Conservation (phyloP, 768 basidiomycete genomes). For the Collybiopsis luxurians region DNA sequence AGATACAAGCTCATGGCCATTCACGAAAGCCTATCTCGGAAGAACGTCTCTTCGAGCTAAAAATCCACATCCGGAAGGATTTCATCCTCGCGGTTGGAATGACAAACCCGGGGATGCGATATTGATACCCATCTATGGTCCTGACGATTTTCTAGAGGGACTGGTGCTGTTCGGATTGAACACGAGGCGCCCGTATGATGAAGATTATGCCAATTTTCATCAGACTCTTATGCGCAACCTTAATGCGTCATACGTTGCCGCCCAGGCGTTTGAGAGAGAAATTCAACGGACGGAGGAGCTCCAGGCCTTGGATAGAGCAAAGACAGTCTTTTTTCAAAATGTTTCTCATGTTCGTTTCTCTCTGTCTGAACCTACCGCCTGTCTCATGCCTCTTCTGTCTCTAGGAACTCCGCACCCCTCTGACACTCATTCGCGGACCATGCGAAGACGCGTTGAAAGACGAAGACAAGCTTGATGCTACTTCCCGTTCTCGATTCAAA, state of each 20-base stretch:
- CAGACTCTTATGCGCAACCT: conserved; percentile 3
- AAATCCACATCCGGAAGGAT: conserved; percentile 7
- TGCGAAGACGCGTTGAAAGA: conserved; percentile 9
- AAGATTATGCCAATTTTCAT: conserved; percentile 5
- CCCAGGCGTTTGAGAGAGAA: conserved; percentile 6
- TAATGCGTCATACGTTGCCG: neutral
- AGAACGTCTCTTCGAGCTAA: neutral
- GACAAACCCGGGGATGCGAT: conserved; percentile 4
- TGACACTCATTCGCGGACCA: conserved; percentile 8
- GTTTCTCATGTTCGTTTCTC: conserved; percentile 6
- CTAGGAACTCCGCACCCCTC: conserved; percentile 3
- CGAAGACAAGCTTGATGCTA: neutral
- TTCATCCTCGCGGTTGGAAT: conserved; percentile 3
- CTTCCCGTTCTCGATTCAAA: conserved; percentile 5
- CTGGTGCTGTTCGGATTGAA: conserved; percentile 8
- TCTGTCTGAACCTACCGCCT: too few species aligned
- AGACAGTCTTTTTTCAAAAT: conserved; percentile 9
- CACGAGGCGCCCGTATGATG: conserved; percentile 8
- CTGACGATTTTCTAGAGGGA: conserved; percentile 4
- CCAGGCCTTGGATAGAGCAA: conserved; percentile 5
- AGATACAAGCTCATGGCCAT: conserved; percentile 1
- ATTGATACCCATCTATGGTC: neutral
- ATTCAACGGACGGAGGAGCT: conserved; percentile 7
- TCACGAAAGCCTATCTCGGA: neutral
- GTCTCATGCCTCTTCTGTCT: neutral